These are phyloP conservation scores for Schizophyllum commune DNA, from an alignment of 1,284 basidiomycete species.

Conservation along the genomic window DNA sequence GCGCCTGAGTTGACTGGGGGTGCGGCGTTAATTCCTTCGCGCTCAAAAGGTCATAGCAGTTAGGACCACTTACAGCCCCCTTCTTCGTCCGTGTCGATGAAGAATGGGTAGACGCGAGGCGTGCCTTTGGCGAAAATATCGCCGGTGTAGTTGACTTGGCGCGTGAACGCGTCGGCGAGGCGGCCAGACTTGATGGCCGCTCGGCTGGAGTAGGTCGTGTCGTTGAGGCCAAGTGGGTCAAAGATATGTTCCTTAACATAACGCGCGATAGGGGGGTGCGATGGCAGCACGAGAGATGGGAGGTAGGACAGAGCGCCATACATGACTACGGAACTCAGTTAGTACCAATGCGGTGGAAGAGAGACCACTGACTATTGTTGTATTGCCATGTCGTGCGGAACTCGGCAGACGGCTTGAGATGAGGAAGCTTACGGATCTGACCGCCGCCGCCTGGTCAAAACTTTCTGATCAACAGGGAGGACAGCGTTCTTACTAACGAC, in stretches of 20 bases:
- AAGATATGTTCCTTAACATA: constrained; percentile 18
- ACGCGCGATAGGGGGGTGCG: constrained; percentile 11
- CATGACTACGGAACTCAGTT: constrained; percentile 6
- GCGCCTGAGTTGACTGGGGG: constrained; percentile 14
- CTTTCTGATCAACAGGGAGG: background rate
- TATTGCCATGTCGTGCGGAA: constrained; percentile 35
- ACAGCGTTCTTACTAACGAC: background rate
- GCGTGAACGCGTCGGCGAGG: constrained; percentile 12
- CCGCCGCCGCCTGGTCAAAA: background rate
- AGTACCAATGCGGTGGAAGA: background rate
- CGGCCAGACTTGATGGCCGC: constrained; percentile 11
- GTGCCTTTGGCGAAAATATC: constrained; percentile 1
- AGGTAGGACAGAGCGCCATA: constrained; percentile 14
- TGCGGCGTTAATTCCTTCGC: background rate
- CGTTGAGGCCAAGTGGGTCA: constrained; percentile 13
- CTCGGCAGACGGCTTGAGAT: constrained; percentile 31
- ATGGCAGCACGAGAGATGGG: constrained; percentile 11
- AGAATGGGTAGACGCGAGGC: background rate
- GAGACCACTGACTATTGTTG: constrained; percentile 22
- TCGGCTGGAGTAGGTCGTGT: constrained; percentile 15
- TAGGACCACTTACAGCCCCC: background rate
- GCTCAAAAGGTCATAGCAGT: background rate
- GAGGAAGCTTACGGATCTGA: constrained; percentile 27
- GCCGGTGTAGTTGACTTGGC: constrained; percentile 10
- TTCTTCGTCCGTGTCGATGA: background rate